phyloP scores from a whole-genome alignment of 257 asterid genomes.

The Scutellaria galericulata region DNA sequence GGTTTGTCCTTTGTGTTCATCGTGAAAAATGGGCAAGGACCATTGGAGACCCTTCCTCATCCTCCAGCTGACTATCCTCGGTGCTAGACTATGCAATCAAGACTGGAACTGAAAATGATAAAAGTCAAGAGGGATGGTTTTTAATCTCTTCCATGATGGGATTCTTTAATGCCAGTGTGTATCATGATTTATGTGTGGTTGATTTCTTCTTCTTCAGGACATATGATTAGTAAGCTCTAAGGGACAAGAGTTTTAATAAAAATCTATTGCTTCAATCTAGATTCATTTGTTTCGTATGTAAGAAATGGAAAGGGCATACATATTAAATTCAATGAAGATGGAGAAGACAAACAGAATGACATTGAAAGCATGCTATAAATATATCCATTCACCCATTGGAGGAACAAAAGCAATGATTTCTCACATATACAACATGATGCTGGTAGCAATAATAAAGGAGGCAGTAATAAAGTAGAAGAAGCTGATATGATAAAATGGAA shows the following conservation, averaged over 20 bases:
- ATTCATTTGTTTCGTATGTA: constrained; percentile 2
- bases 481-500: constrained; percentile 7
- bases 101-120: constrained; percentile 20
- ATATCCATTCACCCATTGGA: background rate
- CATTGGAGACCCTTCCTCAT: constrained; percentile 62
- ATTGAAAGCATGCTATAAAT: background rate
- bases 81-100: constrained; percentile 41
- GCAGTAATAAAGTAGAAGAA: background rate
- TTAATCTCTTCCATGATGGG: constrained; percentile 8
- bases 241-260: constrained; percentile 22
- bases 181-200: constrained; percentile 31
- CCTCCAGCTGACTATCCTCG: constrained; percentile 70
- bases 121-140: constrained; percentile 21
- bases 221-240: constrained; percentile 2
- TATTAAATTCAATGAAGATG: background rate
- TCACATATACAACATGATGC: background rate
- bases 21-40: constrained; percentile 65
- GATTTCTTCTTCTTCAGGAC: constrained; percentile 12
- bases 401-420: background rate
- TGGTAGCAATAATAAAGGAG: background rate
- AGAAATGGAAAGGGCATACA: background rate
- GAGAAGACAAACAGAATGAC: background rate
- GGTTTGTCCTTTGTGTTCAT: constrained; percentile 61
- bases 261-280: background rate
- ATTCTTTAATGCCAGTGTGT: constrained; percentile 47